A percentile compares a stretch with the other conserved stretches of the same genome.
These are phyloP conservation scores for Tulasnella sp. DNA, from an alignment of 768 basidiomycete genomes.

Conservation along the genomic window DNA sequence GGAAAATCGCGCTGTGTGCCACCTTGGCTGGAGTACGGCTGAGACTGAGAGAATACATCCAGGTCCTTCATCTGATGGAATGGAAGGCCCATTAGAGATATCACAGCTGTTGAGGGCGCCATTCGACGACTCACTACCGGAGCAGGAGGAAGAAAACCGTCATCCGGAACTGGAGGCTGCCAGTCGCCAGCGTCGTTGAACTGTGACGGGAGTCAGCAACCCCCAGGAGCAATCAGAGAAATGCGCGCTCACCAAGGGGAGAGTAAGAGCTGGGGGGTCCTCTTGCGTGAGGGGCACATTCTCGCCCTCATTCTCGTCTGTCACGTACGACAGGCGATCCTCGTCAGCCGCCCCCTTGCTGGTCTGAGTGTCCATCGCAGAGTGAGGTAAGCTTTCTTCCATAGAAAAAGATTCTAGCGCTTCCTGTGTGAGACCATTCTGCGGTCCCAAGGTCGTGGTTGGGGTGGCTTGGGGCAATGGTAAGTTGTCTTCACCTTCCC, in stretches of 20 bases:
- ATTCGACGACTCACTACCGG: neutral
- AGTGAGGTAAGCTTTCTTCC: neutral
- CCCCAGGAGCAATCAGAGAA: neutral
- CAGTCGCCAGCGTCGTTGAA: neutral
- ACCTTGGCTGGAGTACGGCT: neutral
- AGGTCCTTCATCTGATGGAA: neutral
- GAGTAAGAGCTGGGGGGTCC: neutral
- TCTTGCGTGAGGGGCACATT: neutral
- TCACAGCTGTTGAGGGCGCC: neutral
- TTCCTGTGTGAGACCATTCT: neutral
- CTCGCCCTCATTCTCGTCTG: neutral
- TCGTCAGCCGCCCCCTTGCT: neutral
- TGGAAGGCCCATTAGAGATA: neutral
- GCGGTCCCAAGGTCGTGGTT: neutral
- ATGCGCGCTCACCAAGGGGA: neutral
- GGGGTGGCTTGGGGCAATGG: neutral
- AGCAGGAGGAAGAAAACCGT: neutral
- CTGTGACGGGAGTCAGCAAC: neutral
- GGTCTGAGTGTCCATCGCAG: neutral
- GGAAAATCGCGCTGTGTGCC: neutral
- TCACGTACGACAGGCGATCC: neutral
- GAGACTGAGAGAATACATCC: constrained; percentile 1
- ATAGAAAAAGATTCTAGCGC: neutral
- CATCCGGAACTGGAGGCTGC: neutral
- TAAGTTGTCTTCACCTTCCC: neutral